A percentile compares a stretch with the other conserved stretches of the same genome.
Conservation (phyloP, 2,329 filamentous ascomycete genomes). For the Diaporthe caulivora region DNA sequence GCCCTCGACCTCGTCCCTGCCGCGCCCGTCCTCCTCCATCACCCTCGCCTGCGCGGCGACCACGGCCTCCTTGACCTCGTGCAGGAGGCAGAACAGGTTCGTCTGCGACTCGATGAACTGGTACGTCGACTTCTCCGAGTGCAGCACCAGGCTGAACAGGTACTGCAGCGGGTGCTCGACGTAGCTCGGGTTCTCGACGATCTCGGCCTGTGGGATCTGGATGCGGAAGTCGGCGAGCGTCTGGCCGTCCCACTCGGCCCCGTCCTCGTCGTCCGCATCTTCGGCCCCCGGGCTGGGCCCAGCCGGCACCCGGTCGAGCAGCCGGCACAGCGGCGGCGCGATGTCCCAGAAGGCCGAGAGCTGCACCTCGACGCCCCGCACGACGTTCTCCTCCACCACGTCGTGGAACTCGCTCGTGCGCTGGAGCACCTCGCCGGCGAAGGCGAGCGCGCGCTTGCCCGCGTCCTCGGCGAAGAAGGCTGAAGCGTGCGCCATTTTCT, state of each 20-base stretch:
- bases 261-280: background rate
- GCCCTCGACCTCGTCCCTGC: constrained; percentile 60
- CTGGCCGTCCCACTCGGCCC: background rate
- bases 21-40: constrained; percentile 72
- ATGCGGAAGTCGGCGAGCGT: constrained; percentile 72
- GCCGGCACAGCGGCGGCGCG: constrained; percentile 81
- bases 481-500: constrained; percentile 83
- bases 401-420: constrained; percentile 82
- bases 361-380: constrained; percentile 89
- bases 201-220: constrained; percentile 82
- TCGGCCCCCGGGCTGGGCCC: constrained; percentile 43
- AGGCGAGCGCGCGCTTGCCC: constrained; percentile 76
- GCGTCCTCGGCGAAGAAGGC: constrained; percentile 87
- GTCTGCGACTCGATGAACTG: constrained; percentile 97
- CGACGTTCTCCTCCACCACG: constrained; percentile 86
- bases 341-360: constrained; percentile 98
- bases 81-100: constrained; percentile 88
- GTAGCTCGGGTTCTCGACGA: constrained; percentile 88
- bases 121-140: constrained; percentile 92
- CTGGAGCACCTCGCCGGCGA: constrained; percentile 77
- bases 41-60: constrained; percentile 77
- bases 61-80: constrained; percentile 87
- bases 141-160: constrained; percentile 84
- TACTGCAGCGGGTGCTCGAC: constrained; percentile 88
- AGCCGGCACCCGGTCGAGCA: constrained; percentile 83